A percentile compares a stretch with the other conserved stretches of the same genome.
phyloP scores from a whole-genome alignment of 2,329 filamentous ascomycete species.

The Aspergillus pseudoterreus region DNA sequence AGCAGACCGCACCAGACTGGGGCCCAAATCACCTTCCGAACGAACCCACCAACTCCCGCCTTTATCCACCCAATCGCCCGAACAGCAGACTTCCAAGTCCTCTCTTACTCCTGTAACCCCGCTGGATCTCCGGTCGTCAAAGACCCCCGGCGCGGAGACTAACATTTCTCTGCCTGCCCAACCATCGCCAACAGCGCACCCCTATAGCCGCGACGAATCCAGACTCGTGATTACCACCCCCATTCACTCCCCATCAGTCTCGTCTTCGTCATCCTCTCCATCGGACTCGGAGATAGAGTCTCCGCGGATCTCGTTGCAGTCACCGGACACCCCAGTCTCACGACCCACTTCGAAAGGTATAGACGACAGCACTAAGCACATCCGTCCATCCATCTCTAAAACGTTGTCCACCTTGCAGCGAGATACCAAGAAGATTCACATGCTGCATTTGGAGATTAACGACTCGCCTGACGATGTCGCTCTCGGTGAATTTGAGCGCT shows the following conservation, averaged over 20 bases:
- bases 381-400: slow-evolving; percentile 29
- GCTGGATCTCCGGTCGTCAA: background rate
- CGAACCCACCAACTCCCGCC: slow-evolving; percentile 10
- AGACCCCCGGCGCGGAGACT: slow-evolving; percentile 2
- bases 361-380: slow-evolving; percentile 27
- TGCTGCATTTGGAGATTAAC: slow-evolving; percentile 36
- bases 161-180: slow-evolving; percentile 1
- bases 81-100: background rate
- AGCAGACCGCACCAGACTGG: slow-evolving; percentile 8
- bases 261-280: slow-evolving; percentile 25
- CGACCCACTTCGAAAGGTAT: slow-evolving; percentile 35
- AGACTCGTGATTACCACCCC: slow-evolving; percentile 19
- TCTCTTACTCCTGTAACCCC: slow-evolving; percentile 1
- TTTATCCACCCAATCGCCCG: slow-evolving; percentile 4
- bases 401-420: slow-evolving; percentile 29
- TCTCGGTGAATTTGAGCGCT: slow-evolving; percentile 29
- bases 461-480: slow-evolving; percentile 27
- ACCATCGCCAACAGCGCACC: slow-evolving; percentile 13
- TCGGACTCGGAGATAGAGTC: slow-evolving; percentile 26
- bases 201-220: slow-evolving; percentile 19
- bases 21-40: slow-evolving; percentile 1
- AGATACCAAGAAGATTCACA: slow-evolving; percentile 32
- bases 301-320: slow-evolving; percentile 25
- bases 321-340: slow-evolving; percentile 33
- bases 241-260: slow-evolving; percentile 29